A percentile compares a stretch with the other conserved stretches of the same genome.
Conservation (phyloP, 2,329 filamentous ascomycete genomes). For the Periconia sp. region DNA sequence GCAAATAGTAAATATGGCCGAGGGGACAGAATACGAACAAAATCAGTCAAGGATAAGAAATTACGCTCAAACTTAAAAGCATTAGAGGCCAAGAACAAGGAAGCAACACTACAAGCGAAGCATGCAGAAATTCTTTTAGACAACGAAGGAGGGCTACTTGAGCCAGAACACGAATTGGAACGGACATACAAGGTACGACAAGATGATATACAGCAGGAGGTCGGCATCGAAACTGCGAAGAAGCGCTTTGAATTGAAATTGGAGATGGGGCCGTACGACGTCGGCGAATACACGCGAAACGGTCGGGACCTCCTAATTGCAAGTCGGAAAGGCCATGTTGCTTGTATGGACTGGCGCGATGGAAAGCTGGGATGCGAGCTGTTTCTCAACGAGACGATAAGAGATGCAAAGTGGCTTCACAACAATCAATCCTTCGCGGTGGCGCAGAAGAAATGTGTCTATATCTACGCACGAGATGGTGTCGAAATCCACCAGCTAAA, state of each 20-base stretch:
- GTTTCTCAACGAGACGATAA: slow-evolving; percentile 86
- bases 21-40: slow-evolving; percentile 75
- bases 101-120: slow-evolving; percentile 82
- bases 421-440: slow-evolving; percentile 95
- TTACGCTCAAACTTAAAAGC: slow-evolving; percentile 78
- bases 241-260: slow-evolving; percentile 92
- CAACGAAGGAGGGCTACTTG: slow-evolving; percentile 82
- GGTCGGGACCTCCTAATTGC: slow-evolving; percentile 84
- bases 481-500: slow-evolving; percentile 91
- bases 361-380: slow-evolving; percentile 91
- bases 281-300: slow-evolving; percentile 87
- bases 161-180: slow-evolving; percentile 87
- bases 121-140: slow-evolving; percentile 95
- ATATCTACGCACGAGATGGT: slow-evolving; percentile 91
- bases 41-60: slow-evolving; percentile 86
- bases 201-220: slow-evolving; percentile 76
- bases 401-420: slow-evolving; percentile 90
- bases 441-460: slow-evolving; percentile 94
- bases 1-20: slow-evolving; percentile 84
- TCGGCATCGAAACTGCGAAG: slow-evolving; percentile 84
- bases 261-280: slow-evolving; percentile 81
- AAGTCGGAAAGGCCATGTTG: slow-evolving; percentile 91
- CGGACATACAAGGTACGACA: slow-evolving; percentile 92
- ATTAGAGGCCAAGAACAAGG: slow-evolving; percentile 82
- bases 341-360: slow-evolving; percentile 94